Percentiles rank a stretch among this genome's conserved stretches.
phyloP scores from a whole-genome alignment of 495 filamentous ascomycete genomes.

The Penicillium cataractarum region DNA sequence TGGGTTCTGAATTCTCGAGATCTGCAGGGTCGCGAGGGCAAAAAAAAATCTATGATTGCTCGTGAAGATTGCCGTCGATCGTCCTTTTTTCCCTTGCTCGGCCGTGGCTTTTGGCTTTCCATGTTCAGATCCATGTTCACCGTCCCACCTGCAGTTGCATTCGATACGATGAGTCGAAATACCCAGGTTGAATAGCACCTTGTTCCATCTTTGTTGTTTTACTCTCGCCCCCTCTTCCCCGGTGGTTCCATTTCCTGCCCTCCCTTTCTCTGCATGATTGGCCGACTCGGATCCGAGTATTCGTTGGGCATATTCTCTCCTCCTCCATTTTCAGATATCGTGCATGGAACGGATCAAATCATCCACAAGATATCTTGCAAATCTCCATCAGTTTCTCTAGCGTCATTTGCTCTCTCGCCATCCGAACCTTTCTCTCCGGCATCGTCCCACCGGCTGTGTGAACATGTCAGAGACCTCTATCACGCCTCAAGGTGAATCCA shows the following conservation, averaged over 20 bases:
- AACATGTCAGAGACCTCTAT: slow-evolving; percentile 37
- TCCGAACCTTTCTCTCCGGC: too few species aligned
- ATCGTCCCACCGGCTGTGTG: slow-evolving; percentile 18
- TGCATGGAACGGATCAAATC: not conserved
- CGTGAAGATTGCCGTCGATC: slow-evolving; percentile 12
- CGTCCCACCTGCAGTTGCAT: slow-evolving; percentile 11
- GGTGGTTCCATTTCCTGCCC: not conserved
- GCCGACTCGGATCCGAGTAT: not conserved
- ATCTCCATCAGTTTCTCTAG: not conserved
- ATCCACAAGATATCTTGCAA: not conserved
- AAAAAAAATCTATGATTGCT: slow-evolving; percentile 10
- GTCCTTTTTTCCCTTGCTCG: not conserved
- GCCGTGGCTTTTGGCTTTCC: slow-evolving; percentile 6
- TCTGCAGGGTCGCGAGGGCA: slow-evolving; percentile 1
- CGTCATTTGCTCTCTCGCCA: not conserved
- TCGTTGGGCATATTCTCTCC: not conserved
- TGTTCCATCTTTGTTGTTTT: not conserved
- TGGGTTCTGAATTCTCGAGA: slow-evolving; percentile 2
- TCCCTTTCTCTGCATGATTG: not conserved
- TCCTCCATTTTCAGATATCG: not conserved
- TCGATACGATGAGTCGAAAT: slow-evolving; percentile 28
- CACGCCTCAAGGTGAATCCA: slow-evolving; percentile 39
- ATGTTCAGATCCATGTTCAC: slow-evolving; percentile 14
- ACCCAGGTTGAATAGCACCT: slow-evolving; percentile 17
- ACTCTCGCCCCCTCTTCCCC: not conserved